Evolutionary conservation across 169 alveolate species (phyloP).

Genomic region (Besnoitia besnoiti): DNA sequence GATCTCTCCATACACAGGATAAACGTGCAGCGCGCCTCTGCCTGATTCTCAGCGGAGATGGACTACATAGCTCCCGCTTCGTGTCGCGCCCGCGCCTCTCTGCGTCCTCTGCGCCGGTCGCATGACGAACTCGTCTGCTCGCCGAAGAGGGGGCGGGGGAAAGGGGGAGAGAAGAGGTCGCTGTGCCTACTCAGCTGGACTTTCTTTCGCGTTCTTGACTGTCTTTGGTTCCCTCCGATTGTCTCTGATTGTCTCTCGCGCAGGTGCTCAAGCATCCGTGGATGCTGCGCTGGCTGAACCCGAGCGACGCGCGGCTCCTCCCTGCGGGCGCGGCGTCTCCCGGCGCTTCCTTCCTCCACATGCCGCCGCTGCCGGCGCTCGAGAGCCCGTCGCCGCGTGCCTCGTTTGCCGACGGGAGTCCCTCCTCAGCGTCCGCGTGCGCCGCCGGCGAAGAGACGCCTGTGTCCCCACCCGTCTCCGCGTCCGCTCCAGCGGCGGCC

Average conservation of each 20-base stretch:
- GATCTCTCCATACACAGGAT: no score
- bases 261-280: slow-evolving; percentile 43
- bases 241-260: not conserved
- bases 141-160: no score
- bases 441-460: not conserved
- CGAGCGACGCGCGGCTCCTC: not conserved
- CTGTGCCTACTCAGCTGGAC: no score
- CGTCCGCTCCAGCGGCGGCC: no score
- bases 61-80: no score
- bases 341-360: not conserved
- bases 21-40: no score
- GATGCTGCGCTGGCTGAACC: slow-evolving; percentile 52
- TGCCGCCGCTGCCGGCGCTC: slow-evolving; percentile 60
- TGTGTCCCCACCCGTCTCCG: no score
- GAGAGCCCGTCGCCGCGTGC: not conserved
- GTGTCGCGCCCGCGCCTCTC: no score
- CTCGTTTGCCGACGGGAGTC: not conserved
- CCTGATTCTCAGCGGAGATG: no score
- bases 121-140: no score
- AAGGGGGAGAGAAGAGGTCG: no score
- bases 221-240: not conserved
- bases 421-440: not conserved
- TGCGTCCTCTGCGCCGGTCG: no score
- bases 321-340: not conserved
- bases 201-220: not conserved